Base-by-base conservation (phyloP, 352 stramenopile genomes). In the Saprolegnia parasitica region DNA sequence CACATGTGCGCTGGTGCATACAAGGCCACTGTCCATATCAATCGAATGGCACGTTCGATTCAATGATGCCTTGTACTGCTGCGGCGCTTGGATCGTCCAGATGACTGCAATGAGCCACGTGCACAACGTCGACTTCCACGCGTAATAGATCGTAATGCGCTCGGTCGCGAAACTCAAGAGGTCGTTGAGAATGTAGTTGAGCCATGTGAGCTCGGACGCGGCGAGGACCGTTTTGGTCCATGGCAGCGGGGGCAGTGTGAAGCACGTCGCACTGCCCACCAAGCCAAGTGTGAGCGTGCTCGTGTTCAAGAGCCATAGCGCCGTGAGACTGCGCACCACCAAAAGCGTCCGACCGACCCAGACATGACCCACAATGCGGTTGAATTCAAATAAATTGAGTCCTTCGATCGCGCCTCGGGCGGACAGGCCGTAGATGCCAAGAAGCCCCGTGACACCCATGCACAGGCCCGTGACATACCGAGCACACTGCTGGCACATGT, bases 321-420 rank as follows among this genome's bases (percentile, higher is more conserved):
- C 61, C 9, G 61, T 56, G 21, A 68, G 15, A 46, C 61, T 68
- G 45, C 61, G 45, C 18, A 57, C 35, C 62, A 68, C 18, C 6
- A 68, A 18, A 39, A 68, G 32, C 20, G 61, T 56, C 18, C 61
- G 61, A 46, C 61, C 61, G 18, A 57, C 37, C 61, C 61, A 68
- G 9, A 68, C 61, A 21, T 56, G 45, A 11, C 61, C 61, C 6
- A 68, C n/a, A 24, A 68, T 18, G 24, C 61, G 61, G 45, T 50
- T 65, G 37, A 71, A 35, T 11, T 52, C 16, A 57, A 71, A 45
- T 20, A 71, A 26, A 23, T 71, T 71, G 50, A 11, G 13, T 49
- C 37, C 26, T 56, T 62, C 47, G 18, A 71, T 39, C 21, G 45
- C 11, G 15, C 64, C 58, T 16, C 52, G 32, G 8, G 32, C 52